These are phyloP conservation scores for Boletus subparvulus DNA, from an alignment of 768 basidiomycete genomes.

Conservation along the genomic window DNA sequence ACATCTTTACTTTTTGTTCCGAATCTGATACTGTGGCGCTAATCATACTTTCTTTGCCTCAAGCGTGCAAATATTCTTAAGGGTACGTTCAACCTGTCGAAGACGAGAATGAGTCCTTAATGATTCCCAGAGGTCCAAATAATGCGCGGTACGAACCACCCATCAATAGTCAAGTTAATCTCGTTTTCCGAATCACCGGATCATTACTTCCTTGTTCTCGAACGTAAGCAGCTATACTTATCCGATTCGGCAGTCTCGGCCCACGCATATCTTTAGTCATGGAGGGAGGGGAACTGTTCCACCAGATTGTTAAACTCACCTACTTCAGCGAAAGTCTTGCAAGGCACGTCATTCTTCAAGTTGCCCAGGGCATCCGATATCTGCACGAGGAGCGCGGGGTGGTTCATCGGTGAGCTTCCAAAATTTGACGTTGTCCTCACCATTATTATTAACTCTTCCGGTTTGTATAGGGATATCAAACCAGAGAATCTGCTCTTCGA, in stretches of 20 bases:
- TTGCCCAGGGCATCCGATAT: conserved; percentile 90
- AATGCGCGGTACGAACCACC: conserved; percentile 93
- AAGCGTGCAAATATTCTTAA: conserved; percentile 98
- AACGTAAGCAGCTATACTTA: conserved; percentile 54
- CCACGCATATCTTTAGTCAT: conserved; percentile 57
- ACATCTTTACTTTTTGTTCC: conserved; percentile 23
- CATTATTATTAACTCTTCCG: neutral
- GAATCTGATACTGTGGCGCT: conserved; percentile 17
- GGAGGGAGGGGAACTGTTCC: conserved; percentile 98
- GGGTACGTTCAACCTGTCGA: conserved; percentile 42
- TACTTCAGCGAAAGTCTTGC: conserved; percentile 98
- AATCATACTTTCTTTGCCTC: conserved; percentile 14
- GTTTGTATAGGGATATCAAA: conserved; percentile 75
- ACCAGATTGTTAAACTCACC: conserved; percentile 98
- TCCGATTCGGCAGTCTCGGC: neutral
- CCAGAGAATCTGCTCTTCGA: conserved; percentile 97
- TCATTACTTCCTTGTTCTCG: conserved; percentile 92
- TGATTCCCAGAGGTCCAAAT: conserved; percentile 86
- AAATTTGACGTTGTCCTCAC: neutral
- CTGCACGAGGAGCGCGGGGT: conserved; percentile 97
- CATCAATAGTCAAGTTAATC: conserved; percentile 87
- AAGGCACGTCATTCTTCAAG: conserved; percentile 95
- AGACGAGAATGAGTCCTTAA: conserved; percentile 1
- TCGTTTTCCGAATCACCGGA: conserved; percentile 92
- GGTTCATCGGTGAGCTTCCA: conserved; percentile 70